Base-by-base conservation (phyloP, 2,329 filamentous ascomycete genomes). In the Arthrobotrys pseudoclavata region DNA sequence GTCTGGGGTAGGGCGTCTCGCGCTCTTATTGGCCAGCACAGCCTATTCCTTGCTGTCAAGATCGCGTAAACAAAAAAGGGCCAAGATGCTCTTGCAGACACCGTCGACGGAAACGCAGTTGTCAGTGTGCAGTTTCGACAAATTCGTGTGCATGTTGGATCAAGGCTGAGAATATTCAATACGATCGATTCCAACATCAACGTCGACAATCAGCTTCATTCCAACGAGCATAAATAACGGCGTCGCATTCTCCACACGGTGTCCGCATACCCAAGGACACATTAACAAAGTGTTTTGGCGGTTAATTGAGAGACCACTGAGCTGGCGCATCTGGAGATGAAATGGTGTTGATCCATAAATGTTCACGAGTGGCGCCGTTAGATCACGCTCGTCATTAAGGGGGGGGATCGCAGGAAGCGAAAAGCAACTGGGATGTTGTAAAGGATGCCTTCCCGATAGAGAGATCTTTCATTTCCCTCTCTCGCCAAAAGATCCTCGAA, bases 1-100 rank as follows among this genome's bases (percentile, higher is more conserved):
- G 70, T 71, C 74, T 53, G 74, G 74, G 74, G 74, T 77, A 71
- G 10, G 37, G 24, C 37, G 48, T 53, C 40, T 18, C 53, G 74
- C 61, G 64, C 24, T 55, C 45, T 61, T 31, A 77, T 71, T 77
- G 74, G 67, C 61, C 53, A 31, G 48, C 67, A 71, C 61, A 61
- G 67, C 74, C 62, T 61, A 50, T 68, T 53, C 42, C 60, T 18
- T 20, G 48, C 53, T 57, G 74, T 71, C 67, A 57, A 52, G n/a
- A 34, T 77, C 74, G 74, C 67, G 67, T 77, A 71, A 66, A 60
- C 48, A 18, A 45, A 45, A 45, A 50, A 47, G 50, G 29, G 74
- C 74, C 67, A 68, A 77, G 53, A 57, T 45, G 47, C 15, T 53
- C 45, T 20, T 61, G 57, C 48, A 60, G n/a, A 15, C 20, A 52